phyloP scores from a whole-genome alignment of 352 stramenopile genomes.

The Pythium chondricola region DNA sequence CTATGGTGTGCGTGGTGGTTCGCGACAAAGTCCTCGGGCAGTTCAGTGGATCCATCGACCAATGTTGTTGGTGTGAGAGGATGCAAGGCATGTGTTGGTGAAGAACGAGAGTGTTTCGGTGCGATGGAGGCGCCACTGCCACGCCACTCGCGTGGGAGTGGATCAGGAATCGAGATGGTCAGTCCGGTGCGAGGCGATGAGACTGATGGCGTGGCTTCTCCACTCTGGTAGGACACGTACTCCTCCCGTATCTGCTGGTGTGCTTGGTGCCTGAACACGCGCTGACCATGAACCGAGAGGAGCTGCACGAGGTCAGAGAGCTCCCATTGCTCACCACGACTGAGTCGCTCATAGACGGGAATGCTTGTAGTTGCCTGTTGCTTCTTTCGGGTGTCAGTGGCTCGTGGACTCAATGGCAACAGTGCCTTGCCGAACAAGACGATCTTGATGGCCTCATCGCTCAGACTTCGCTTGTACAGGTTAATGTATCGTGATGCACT shows the following conservation, averaged over 20 bases:
- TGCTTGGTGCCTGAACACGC: conserved; percentile 34
- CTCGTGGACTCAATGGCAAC: conserved; percentile 19
- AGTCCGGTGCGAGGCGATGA: too few species aligned
- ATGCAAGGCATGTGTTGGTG: conserved; percentile 12
- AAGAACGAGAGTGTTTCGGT: not conserved
- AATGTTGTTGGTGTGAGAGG: conserved; percentile 7
- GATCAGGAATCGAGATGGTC: too few species aligned
- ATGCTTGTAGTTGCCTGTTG: conserved; percentile 14
- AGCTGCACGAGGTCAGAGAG: conserved; percentile 55
- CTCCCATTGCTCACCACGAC: conserved; percentile 45
- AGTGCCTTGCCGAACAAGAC: conserved; percentile 32
- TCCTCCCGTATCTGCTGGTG: conserved; percentile 34
- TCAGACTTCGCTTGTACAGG: conserved; percentile 54
- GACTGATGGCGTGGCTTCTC: too few species aligned
- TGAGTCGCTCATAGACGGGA: conserved; percentile 28
- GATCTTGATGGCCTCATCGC: conserved; percentile 30
- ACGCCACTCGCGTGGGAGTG: conserved; percentile 17
- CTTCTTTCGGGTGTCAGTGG: conserved; percentile 5
- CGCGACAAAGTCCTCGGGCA: conserved; percentile 17
- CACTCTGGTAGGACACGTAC: conserved; percentile 13
- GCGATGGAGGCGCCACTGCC: conserved; percentile 5
- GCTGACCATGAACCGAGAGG: conserved; percentile 43
- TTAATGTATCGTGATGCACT: conserved; percentile 37
- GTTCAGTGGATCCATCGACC: not conserved
- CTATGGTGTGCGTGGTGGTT: conserved; percentile 33